Percentiles rank a stretch among this genome's conserved stretches.
Conservation (phyloP, 2,329 filamentous ascomycete species). For the Alternaria sp. region DNA sequence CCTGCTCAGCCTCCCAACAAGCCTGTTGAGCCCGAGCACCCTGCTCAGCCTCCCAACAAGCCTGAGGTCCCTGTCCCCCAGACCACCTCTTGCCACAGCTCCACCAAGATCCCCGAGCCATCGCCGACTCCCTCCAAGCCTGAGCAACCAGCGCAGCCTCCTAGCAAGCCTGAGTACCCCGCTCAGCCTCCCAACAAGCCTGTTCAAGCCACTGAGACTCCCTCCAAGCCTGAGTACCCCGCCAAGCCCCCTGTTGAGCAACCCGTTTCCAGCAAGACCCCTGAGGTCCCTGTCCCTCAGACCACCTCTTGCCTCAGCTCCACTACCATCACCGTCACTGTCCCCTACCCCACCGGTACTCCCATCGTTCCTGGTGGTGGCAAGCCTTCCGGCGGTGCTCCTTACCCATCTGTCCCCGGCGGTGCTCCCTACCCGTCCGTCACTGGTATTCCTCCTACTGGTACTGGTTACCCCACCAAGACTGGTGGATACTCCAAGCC, state of each 20-base stretch:
- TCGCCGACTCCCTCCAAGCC: constrained; percentile 12
- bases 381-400: constrained; percentile 21
- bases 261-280: constrained; percentile 9
- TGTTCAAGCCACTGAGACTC: constrained; percentile 4
- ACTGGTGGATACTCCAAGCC: constrained; percentile 46
- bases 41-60: constrained; percentile 9
- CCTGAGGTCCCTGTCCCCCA: constrained; percentile 23
- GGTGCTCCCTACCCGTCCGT: constrained; percentile 26
- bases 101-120: constrained; percentile 51
- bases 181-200: constrained; percentile 10
- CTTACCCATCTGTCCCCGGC: constrained; percentile 22
- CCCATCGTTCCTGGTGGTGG: constrained; percentile 13
- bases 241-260: no score
- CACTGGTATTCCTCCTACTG: constrained; percentile 24
- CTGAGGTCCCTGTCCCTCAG: constrained; percentile 22
- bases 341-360: constrained; percentile 52
- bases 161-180: constrained; percentile 16
- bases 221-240: constrained; percentile 10
- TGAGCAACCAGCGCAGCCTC: constrained; percentile 14
- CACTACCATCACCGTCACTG: constrained; percentile 55
- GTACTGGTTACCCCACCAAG: constrained; percentile 44
- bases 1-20: constrained; percentile 13
- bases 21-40: neutral
- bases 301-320: constrained; percentile 51
- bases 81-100: constrained; percentile 50